phyloP scores from a whole-genome alignment of 192 early-diverging fungal genomes.

The Podila clonocystis region DNA sequence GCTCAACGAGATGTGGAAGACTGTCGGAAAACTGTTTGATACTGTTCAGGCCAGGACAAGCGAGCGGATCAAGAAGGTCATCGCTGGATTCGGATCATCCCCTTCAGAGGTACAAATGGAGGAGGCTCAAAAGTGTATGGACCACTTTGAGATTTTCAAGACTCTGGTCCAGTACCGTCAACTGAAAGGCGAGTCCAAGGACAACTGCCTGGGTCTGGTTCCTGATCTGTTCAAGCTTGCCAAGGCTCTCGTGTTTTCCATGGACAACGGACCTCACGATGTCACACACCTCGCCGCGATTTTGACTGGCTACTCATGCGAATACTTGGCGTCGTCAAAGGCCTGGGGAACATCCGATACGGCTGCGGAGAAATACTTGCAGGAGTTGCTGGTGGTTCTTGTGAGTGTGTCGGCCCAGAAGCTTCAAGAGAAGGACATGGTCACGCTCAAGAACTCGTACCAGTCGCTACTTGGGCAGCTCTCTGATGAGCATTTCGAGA shows the following conservation, averaged over 20 bases:
- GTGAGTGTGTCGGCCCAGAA: constrained; percentile 14
- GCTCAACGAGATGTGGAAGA: constrained; percentile 6
- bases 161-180: constrained; percentile 26
- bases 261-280: not conserved
- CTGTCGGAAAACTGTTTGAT: constrained; percentile 2
- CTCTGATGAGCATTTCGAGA: constrained; percentile 26
- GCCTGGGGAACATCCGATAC: constrained; percentile 1
- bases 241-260: not conserved
- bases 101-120: not conserved
- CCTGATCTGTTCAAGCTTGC: constrained; percentile 27
- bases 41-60: constrained; percentile 9
- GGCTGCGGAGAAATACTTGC: constrained; percentile 1
- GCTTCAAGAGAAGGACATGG: constrained; percentile 7
- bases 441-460: constrained; percentile 22
- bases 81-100: not conserved
- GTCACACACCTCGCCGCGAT: constrained; percentile 16
- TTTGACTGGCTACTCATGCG: constrained; percentile 38
- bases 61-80: constrained; percentile 12
- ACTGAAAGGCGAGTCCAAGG: not conserved
- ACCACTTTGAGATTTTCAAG: constrained; percentile 33
- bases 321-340: constrained; percentile 22
- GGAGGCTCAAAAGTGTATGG: constrained; percentile 26
- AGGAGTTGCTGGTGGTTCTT: constrained; percentile 16
- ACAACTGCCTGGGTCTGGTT: constrained; percentile 2
- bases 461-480: constrained; percentile 19